phyloP scores from a whole-genome alignment of 2,329 filamentous ascomycete genomes.

The Dryadomyces sulphureus region DNA sequence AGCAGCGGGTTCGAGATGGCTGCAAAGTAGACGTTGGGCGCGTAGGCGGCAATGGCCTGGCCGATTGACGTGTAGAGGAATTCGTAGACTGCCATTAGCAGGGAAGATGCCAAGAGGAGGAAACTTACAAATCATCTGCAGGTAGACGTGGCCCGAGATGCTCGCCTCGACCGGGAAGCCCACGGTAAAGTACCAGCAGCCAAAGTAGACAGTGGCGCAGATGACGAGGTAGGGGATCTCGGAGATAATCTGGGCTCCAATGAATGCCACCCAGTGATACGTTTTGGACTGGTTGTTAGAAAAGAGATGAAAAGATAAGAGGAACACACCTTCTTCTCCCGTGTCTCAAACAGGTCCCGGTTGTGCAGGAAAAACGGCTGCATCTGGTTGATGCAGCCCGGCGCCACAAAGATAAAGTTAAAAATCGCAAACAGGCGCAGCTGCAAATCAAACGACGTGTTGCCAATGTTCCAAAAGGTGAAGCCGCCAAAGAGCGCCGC shows the following conservation, averaged over 20 bases:
- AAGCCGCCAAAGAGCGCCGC: constrained; percentile 42
- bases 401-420: constrained; percentile 56
- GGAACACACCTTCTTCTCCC: constrained; percentile 39
- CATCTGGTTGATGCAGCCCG: constrained; percentile 47
- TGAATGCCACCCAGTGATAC: constrained; percentile 55
- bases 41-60: constrained; percentile 48
- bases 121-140: constrained; percentile 27
- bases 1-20: constrained; percentile 41
- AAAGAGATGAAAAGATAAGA: neutral
- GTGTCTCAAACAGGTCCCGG: constrained; percentile 53
- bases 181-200: constrained; percentile 20
- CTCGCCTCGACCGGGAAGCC: constrained; percentile 36
- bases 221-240: constrained; percentile 48
- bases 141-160: constrained; percentile 23
- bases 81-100: constrained; percentile 28
- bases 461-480: constrained; percentile 43
- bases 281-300: constrained; percentile 32
- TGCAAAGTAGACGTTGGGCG: constrained; percentile 45
- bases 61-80: constrained; percentile 46
- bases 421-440: constrained; percentile 59
- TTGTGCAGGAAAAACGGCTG: constrained; percentile 61
- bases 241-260: constrained; percentile 50
- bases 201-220: constrained; percentile 46
- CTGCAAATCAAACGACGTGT: constrained; percentile 47
- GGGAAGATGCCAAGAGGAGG: neutral